Conservation (phyloP, 768 basidiomycete genomes). For the Albatrellus ellisii region DNA sequence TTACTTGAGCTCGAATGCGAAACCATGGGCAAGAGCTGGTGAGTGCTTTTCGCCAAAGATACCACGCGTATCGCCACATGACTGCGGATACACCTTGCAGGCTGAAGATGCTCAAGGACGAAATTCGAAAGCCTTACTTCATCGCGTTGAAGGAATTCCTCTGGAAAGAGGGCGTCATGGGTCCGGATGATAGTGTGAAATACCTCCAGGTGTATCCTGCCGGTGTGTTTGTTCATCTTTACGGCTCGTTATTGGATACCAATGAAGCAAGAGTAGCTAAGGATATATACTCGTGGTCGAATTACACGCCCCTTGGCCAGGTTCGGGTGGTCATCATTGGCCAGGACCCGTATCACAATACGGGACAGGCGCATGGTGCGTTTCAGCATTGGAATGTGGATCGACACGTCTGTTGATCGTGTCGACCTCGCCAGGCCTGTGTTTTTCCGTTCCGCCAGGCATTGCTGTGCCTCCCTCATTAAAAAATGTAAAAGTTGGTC, state of each 20-base stretch:
- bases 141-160: conserved; percentile 57
- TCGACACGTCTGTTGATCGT: neutral
- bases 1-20: conserved; percentile 59
- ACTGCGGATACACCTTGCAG: conserved; percentile 22
- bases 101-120: conserved; percentile 63
- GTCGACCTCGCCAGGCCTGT: conserved; percentile 39
- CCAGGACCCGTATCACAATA: conserved; percentile 79
- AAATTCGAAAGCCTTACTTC: conserved; percentile 70
- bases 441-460: conserved; percentile 83
- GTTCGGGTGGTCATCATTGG: conserved; percentile 85
- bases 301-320: conserved; percentile 65
- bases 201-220: conserved; percentile 61
- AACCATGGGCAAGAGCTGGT: conserved; percentile 67
- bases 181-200: conserved; percentile 31
- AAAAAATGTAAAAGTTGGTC: conserved; percentile 40
- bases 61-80: neutral
- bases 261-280: conserved; percentile 32
- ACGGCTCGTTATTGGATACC: neutral
- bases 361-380: conserved; percentile 76
- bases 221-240: conserved; percentile 32
- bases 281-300: conserved; percentile 88
- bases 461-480: conserved; percentile 70
- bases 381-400: too few species aligned
- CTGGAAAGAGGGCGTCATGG: conserved; percentile 48
- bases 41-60: conserved; percentile 13